Evolutionary conservation across 768 basidiomycete genomes (phyloP), one percentile per base, ranked within the genome.

Genomic region (Rhizopogon vesiculosus): DNA sequence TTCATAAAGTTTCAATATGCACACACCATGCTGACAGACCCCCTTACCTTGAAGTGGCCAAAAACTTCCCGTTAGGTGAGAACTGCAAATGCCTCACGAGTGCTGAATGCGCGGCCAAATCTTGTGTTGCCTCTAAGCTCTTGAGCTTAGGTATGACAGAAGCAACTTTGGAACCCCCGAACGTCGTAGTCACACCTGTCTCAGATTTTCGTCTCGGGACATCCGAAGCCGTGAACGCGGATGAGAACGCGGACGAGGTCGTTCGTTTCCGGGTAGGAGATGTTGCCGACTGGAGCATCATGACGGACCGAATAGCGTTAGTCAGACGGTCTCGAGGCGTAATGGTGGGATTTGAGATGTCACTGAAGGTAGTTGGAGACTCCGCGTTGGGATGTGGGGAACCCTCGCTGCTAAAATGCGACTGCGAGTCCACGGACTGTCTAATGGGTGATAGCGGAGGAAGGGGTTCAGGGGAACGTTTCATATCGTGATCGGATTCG

Each of bases 61-160:
- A 65, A 63, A 80, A 87, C 64, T 78, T 83, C 18, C 89, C 89
- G 66, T 89, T 81, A 1, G 87, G 87, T 1, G 86, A 88, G 70
- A 90, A 91, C 66, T 89, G 83, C 63, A 91, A 66, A 67, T 89
- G 85, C 52, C 84, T 68, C 16, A 91, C 87, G 29, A 89, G 77
- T 7, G 84, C 87, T 51, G 76, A 71, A 66, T 90, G 89, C 5
- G 83, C 82, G 9, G 78, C 78, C 19, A 87, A 66, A 58, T 83
- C 85, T 62, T 88, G 80, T 0, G 81, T 83, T 8, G 78, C 67
- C 53, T 78, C 74, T 59, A 89, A 64, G 43, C 72, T 73, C 56
- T 73, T 75, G 53, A 91, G 68, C 59, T 78, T 83, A 15, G 84
- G 81, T n/a, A 78, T 72, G 44, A 89, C 68, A 7, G 69, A 68